phyloP scores from a whole-genome alignment of 2,329 filamentous ascomycete genomes.

The Trichoderma afroharzianum region DNA sequence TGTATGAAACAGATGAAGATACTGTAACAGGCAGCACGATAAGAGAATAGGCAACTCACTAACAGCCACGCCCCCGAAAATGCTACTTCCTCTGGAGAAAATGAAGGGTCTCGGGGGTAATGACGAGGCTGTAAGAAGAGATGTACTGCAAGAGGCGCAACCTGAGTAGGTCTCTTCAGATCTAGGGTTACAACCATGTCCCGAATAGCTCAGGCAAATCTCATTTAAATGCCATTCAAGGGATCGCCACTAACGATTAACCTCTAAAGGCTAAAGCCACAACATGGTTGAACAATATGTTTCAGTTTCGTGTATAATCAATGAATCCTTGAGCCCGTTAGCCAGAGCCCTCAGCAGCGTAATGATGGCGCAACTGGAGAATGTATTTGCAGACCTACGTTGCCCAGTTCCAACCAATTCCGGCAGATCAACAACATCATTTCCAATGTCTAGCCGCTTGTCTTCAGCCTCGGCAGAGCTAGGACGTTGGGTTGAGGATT shows the following conservation, averaged over 20 bases:
- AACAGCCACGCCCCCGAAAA: not conserved
- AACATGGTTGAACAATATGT: not conserved
- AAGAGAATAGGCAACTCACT: not conserved
- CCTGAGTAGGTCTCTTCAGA: not conserved
- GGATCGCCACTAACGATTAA: not conserved
- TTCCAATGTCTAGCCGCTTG: not conserved
- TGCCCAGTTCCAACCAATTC: not conserved
- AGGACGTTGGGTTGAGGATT: not conserved
- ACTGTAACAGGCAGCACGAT: not conserved
- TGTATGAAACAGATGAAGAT: not conserved
- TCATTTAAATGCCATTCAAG: slow-evolving; percentile 1
- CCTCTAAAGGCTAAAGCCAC: not conserved
- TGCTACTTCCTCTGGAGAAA: not conserved
- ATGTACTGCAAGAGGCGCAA: not conserved
- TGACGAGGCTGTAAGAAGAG: not conserved
- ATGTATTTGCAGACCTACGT: not conserved
- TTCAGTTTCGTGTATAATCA: not conserved
- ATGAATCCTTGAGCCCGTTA: not conserved
- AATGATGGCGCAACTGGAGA: not conserved
- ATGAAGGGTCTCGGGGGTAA: not conserved
- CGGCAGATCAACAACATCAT: not conserved
- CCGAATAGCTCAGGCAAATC: not conserved
- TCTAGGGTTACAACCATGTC: not conserved
- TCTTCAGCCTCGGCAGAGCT: not conserved
- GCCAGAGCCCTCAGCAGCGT: not conserved